Evolutionary conservation across 2,329 filamentous ascomycete species (phyloP).

Genomic region (Trichoderma aggressivum): DNA sequence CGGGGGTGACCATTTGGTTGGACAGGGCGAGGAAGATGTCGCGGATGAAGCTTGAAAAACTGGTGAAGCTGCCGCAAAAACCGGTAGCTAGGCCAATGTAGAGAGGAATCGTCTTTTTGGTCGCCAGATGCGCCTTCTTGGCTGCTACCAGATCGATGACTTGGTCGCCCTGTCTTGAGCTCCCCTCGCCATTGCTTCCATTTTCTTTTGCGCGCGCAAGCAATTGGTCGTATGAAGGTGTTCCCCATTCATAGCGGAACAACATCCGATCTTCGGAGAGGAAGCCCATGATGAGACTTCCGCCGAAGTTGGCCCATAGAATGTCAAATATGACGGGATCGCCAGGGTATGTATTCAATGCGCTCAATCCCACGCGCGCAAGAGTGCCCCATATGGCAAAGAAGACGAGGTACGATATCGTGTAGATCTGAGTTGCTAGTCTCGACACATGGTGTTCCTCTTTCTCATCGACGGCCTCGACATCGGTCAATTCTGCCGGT

Average conservation of each 20-base stretch:
- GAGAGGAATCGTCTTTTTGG: conserved; percentile 82
- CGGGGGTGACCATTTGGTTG: conserved; percentile 58
- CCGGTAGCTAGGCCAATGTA: conserved; percentile 85
- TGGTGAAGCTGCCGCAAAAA: conserved; percentile 87
- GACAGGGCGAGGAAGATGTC: conserved; percentile 77
- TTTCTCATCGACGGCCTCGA: conserved; percentile 5
- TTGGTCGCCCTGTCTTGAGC: conserved; percentile 20
- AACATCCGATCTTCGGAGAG: conserved; percentile 73
- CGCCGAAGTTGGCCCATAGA: conserved; percentile 84
- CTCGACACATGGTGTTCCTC: conserved; percentile 39
- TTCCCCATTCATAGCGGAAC: conserved; percentile 67
- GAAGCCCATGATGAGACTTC: conserved; percentile 81
- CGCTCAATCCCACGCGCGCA: conserved; percentile 74
- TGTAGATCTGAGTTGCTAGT: conserved; percentile 61
- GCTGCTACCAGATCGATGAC: conserved; percentile 41
- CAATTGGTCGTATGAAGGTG: conserved; percentile 37
- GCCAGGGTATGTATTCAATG: conserved; percentile 74
- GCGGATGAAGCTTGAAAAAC: conserved; percentile 80
- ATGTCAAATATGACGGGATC: conserved; percentile 71
- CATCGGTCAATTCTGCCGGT: neutral
- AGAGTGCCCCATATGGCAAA: conserved; percentile 84
- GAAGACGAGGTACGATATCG: conserved; percentile 75
- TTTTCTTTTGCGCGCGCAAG: conserved; percentile 33
- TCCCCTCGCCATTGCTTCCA: conserved; percentile 29
- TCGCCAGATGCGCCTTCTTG: conserved; percentile 56